Evolutionary conservation across 805 yeast genomes (phyloP).

Genomic region (Saccharomycopsis microspora): DNA sequence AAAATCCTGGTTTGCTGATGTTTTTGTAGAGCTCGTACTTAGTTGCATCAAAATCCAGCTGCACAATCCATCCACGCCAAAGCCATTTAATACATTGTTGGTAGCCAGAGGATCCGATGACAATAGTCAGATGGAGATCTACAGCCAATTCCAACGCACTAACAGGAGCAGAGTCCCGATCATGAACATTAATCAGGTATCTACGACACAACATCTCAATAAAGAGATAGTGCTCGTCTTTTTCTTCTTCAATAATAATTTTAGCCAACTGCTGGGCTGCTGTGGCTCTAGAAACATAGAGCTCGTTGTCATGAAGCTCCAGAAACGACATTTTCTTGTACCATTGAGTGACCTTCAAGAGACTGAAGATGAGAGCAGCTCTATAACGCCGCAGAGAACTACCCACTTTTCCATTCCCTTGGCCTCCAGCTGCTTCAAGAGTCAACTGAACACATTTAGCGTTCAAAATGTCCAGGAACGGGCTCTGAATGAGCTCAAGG

Average conservation of each 20-base stretch:
- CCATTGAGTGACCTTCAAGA: slow-evolving; percentile 74
- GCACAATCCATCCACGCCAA: slow-evolving; percentile 91
- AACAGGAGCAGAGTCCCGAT: slow-evolving; percentile 49
- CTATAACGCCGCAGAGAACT: slow-evolving; percentile 52
- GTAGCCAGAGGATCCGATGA: slow-evolving; percentile 72
- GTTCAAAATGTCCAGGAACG: slow-evolving; percentile 28
- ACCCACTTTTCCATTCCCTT: slow-evolving; percentile 44
- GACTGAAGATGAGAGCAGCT: slow-evolving; percentile 56
- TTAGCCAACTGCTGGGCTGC: slow-evolving; percentile 73
- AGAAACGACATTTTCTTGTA: slow-evolving; percentile 45
- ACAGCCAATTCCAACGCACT: slow-evolving; percentile 79
- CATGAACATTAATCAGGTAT: slow-evolving; percentile 53
- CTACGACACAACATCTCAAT: slow-evolving; percentile 70
- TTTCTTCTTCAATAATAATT: slow-evolving; percentile 50
- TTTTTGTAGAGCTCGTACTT: slow-evolving; percentile 57
- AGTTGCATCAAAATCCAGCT: slow-evolving; percentile 56
- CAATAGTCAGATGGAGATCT: slow-evolving; percentile 68
- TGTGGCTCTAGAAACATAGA: slow-evolving; percentile 46
- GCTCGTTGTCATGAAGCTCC: slow-evolving; percentile 58
- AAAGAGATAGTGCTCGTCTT: slow-evolving; percentile 49
- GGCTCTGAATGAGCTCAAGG: slow-evolving; percentile 31
- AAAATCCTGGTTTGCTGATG: slow-evolving; percentile 40
- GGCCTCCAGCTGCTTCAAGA: slow-evolving; percentile 71
- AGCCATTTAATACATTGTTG: slow-evolving; percentile 83
- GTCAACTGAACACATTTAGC: slow-evolving; percentile 48